Percentiles rank a stretch among this genome's conserved stretches.
Conservation (phyloP, 345 rosid species). For the Odontarrhena argentea region DNA sequence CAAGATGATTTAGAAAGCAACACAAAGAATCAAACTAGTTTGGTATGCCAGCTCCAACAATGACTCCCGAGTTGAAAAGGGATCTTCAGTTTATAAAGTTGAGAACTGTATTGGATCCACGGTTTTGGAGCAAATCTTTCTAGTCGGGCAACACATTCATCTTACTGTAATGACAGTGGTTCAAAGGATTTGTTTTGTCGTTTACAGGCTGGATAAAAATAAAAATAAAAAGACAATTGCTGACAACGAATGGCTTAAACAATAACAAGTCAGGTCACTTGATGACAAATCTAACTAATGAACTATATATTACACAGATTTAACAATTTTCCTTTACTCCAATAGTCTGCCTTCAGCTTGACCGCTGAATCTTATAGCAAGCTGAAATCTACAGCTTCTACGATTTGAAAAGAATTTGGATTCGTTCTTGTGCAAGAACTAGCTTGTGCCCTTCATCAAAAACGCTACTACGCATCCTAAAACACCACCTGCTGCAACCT, state of each 20-base stretch:
- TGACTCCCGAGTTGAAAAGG: slow-evolving; percentile 83
- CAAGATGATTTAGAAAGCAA: slow-evolving; percentile 64
- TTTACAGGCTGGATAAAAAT: too few relatives aligned
- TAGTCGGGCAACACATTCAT: too few relatives aligned
- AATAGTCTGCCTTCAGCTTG: slow-evolving; percentile 22
- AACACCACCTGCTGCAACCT: slow-evolving; percentile 84
- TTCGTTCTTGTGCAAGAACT: slow-evolving; percentile 25
- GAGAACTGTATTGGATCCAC: too few relatives aligned
- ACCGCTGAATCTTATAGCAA: background rate
- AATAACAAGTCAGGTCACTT: slow-evolving; percentile 4
- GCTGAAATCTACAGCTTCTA: slow-evolving; percentile 13
- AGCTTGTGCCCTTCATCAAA: slow-evolving; percentile 65
- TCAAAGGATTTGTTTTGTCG: too few relatives aligned
- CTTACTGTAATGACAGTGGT: too few relatives aligned
- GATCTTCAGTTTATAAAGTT: slow-evolving; percentile 61
- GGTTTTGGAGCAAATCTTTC: too few relatives aligned
- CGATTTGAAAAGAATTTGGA: slow-evolving; percentile 31
- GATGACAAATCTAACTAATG: slow-evolving; percentile 20
- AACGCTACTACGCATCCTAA: slow-evolving; percentile 78
- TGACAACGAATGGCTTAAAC: slow-evolving; percentile 11
- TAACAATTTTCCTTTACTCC: slow-evolving; percentile 27
- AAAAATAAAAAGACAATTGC: background rate
- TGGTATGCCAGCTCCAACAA: slow-evolving; percentile 87
- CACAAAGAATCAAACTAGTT: slow-evolving; percentile 79
- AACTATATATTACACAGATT: slow-evolving; percentile 35